phyloP scores from a whole-genome alignment of 192 early-diverging fungal genomes.

The Backusella tuberculispora region DNA sequence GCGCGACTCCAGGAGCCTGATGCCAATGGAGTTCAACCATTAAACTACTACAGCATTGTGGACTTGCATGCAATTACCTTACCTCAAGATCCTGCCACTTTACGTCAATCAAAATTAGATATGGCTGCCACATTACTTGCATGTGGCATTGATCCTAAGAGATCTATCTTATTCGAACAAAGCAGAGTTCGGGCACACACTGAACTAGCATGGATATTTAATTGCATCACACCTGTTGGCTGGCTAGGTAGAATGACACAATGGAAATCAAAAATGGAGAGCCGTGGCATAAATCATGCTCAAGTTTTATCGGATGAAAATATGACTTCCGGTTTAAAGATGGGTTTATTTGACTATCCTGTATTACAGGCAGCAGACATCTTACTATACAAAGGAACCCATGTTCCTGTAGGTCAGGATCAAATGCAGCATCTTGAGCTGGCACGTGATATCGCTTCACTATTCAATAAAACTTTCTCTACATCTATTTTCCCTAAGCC shows the following conservation, averaged over 20 bases:
- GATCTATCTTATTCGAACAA: constrained; percentile 83
- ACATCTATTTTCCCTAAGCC: constrained; percentile 71
- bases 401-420: constrained; percentile 93
- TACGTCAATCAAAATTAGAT: constrained; percentile 69
- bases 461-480: constrained; percentile 77
- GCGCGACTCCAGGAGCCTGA: constrained; percentile 64
- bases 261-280: constrained; percentile 76
- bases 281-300: constrained; percentile 29
- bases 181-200: constrained; percentile 77
- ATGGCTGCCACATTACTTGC: constrained; percentile 81
- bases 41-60: constrained; percentile 78
- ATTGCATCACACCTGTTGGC: constrained; percentile 83
- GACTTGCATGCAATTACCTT: constrained; percentile 91
- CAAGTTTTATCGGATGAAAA: constrained; percentile 50
- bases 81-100: constrained; percentile 63
- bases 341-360: constrained; percentile 90
- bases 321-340: constrained; percentile 50
- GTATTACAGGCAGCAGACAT: constrained; percentile 93
- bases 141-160: constrained; percentile 79
- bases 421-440: constrained; percentile 92
- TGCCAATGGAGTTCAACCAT: constrained; percentile 10
- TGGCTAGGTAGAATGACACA: constrained; percentile 96
- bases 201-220: constrained; percentile 85
- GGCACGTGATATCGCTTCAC: constrained; percentile 72
- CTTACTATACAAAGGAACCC: constrained; percentile 82